phyloP scores from a whole-genome alignment of 306 rosid species.

The Adenanthera pavonina region DNA sequence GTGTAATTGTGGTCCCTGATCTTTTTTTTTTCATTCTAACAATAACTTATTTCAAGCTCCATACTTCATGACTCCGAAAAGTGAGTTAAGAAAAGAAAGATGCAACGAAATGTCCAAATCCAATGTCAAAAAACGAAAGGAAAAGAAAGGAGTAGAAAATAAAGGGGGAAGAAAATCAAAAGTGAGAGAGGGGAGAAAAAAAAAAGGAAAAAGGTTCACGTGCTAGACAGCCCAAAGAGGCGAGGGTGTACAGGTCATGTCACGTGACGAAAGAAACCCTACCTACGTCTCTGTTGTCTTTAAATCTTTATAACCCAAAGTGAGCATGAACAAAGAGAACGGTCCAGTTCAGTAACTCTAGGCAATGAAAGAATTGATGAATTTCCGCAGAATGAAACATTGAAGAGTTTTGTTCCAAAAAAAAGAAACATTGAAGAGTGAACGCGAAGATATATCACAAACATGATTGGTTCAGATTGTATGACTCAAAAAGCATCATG shows the following conservation, averaged over 20 bases:
- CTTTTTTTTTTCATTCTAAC: background rate
- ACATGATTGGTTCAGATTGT: background rate
- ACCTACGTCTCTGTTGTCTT: background rate
- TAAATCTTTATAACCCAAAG: background rate
- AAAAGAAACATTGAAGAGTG: background rate
- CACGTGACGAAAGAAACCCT: conserved; percentile 41
- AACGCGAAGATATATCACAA: background rate
- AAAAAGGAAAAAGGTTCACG: background rate
- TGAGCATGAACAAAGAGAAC: background rate
- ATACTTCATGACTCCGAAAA: conserved; percentile 3
- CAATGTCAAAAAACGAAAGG: conserved; percentile 25
- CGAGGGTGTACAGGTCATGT: conserved; percentile 30
- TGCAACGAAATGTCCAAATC: background rate
- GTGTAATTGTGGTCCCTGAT: conserved; percentile 7
- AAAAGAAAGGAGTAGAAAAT: conserved; percentile 5
- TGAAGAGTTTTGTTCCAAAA: background rate
- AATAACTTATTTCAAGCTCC: background rate
- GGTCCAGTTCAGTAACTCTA: background rate
- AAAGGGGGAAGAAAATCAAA: background rate
- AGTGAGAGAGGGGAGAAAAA: background rate
- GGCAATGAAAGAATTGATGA: background rate
- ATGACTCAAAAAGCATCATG: background rate
- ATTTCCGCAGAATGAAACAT: background rate
- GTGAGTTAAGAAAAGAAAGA: background rate
- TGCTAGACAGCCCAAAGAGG: conserved; percentile 39